Evolutionary conservation across 2,329 filamentous ascomycete genomes (phyloP), one percentile per base, ranked within the genome.

Genomic region (Plectosphaerella cucumerina): DNA sequence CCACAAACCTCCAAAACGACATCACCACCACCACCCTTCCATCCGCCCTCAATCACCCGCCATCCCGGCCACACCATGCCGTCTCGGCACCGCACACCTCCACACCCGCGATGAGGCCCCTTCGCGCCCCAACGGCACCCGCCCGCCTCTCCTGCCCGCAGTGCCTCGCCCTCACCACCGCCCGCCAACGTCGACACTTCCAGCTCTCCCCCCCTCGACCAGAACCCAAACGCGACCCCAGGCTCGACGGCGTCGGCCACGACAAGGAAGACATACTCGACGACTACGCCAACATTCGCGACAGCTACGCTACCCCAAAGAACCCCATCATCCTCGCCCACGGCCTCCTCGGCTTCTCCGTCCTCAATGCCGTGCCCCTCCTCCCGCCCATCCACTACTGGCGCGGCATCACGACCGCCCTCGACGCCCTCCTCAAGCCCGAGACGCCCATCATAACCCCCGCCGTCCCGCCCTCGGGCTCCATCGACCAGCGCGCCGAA

Each of bases 301-400:
- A 76, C 9, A 63, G 66, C 44, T 78, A 78, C 55, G 69, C 75
- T 77, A 62, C 10, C 34, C 82, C 83, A 2, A 80, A 78, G 58
- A 61, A 85, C 56, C 81, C 83, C 43, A 78, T 87, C 50, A 81
- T 86, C 49, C 77, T 87, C 33, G 82, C 83, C 48, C 84, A 86
- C 60, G 84, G 84, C 50, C 72, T 87, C 46, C 70, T 86, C 48
- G 84, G 84, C 59, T 87, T 86, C 62, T 74, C 80, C 35, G 77
- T 84, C 61, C 70, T 86, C 20, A 26, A 26, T 15, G 61, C 84
- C 15, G 72, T 70, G 12, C 70, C 75, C 2, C 70, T 72, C 57
- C 67, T 85, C 3, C 81, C 82, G 1, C 65, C 76, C 2, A 73
- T 85, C 34, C 75, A 81, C 44, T 86, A 87, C 70, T 87, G 84